These are phyloP conservation scores for Trifolium repens DNA, from an alignment of 306 rosid species.

Conservation along the genomic window DNA sequence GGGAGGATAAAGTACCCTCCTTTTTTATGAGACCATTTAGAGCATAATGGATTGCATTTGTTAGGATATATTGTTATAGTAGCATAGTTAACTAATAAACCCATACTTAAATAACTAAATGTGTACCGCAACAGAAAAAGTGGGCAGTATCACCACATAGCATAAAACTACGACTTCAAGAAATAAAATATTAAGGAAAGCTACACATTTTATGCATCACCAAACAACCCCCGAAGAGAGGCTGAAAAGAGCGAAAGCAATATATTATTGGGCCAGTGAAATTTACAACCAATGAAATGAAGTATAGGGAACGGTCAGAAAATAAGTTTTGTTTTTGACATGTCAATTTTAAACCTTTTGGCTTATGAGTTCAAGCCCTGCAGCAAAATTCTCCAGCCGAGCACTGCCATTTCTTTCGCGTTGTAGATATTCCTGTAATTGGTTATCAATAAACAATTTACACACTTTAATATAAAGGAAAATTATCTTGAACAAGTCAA, in stretches of 20 bases:
- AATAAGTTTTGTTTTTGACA: conserved; percentile 20
- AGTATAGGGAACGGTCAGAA: conserved; percentile 19
- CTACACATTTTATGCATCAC: conserved; percentile 21
- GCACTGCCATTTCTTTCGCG: conserved; percentile 93
- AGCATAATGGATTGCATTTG: conserved; percentile 26
- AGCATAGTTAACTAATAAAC: conserved; percentile 21
- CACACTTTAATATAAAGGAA: conserved; percentile 33
- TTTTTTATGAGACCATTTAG: background rate
- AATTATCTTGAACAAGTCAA: conserved; percentile 18
- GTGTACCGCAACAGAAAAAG: background rate
- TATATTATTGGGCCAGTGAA: conserved; percentile 22
- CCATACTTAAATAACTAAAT: conserved; percentile 28
- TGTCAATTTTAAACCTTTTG: conserved; percentile 64
- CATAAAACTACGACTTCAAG: background rate
- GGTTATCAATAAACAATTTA: conserved; percentile 36
- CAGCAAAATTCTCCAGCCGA: conserved; percentile 85
- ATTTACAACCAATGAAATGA: conserved; percentile 33
- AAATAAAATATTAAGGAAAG: conserved; percentile 30
- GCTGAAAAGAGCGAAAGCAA: conserved; percentile 15
- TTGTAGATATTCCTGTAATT: conserved; percentile 85
- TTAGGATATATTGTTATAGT: conserved; percentile 11
- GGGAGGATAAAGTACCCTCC: conserved; percentile 14
- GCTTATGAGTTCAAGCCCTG: conserved; percentile 89
- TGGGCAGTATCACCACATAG: conserved; percentile 3
- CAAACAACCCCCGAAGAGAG: background rate